Percentiles rank a stretch among this genome's conserved stretches.
phyloP scores from a whole-genome alignment of 106 monocot genomes.

The Agapanthus africanus region DNA sequence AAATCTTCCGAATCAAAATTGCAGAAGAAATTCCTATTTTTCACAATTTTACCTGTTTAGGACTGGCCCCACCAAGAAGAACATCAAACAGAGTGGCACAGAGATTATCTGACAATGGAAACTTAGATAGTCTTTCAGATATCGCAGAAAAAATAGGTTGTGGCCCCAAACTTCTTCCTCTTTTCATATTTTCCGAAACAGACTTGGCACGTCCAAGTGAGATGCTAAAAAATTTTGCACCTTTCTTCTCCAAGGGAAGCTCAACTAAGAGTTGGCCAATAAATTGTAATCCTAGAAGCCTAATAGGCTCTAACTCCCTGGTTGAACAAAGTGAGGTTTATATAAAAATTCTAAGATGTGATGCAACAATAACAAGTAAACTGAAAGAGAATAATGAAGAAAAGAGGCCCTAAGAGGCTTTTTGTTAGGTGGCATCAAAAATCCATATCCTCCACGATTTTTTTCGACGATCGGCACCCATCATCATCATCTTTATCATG shows the following conservation, averaged over 20 bases:
- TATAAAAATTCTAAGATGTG: background rate
- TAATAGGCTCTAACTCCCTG: conserved; percentile 91
- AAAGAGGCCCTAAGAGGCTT: background rate
- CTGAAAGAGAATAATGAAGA: background rate
- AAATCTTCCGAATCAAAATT: background rate
- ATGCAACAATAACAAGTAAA: background rate
- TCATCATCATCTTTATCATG: no score
- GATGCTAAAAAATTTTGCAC: conserved; percentile 64
- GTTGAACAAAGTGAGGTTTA: background rate
- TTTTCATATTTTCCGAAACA: conserved; percentile 49
- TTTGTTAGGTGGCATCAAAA: no score
- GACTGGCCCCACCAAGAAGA: conserved; percentile 99
- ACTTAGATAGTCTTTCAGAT: conserved; percentile 69
- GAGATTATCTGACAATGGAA: conserved; percentile 84
- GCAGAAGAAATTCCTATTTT: background rate
- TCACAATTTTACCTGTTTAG: conserved; percentile 69
- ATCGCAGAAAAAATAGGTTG: conserved; percentile 64
- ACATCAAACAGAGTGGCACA: conserved; percentile 96
- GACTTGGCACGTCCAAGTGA: conserved; percentile 70
- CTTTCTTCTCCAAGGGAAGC: conserved; percentile 69
- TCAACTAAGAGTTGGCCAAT: conserved; percentile 77
- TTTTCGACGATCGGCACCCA: no score
- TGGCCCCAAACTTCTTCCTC: conserved; percentile 25
- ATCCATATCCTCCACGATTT: no score
- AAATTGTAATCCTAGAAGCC: conserved; percentile 92